These are phyloP conservation scores for Zanthoxylum bungeanum DNA, from an alignment of 345 rosid species.

Conservation along the genomic window DNA sequence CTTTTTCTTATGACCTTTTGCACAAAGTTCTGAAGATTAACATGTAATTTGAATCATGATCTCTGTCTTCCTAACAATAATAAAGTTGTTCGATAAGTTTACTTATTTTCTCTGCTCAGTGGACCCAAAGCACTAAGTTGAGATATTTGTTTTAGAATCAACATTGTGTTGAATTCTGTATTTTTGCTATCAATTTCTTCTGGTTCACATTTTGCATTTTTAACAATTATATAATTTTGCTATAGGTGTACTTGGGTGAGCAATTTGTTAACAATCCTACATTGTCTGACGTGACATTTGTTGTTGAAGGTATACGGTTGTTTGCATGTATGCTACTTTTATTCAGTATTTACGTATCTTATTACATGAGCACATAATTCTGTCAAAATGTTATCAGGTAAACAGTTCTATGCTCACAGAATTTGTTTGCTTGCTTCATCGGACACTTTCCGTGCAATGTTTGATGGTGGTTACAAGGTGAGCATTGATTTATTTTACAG, in stretches of 20 bases:
- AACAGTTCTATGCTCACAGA: conserved; percentile 66
- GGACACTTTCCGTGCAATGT: conserved; percentile 81
- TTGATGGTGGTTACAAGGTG: conserved; percentile 75
- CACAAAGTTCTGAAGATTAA: not conserved
- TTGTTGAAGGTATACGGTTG: conserved; percentile 50
- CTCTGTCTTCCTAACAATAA: not conserved
- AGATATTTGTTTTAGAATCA: not conserved
- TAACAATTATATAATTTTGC: not conserved
- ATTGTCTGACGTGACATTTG: conserved; percentile 67
- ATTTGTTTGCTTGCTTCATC: conserved; percentile 78
- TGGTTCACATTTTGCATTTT: not conserved
- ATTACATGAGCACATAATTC: not conserved
- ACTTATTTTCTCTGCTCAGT: not conserved
- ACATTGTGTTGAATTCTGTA: not conserved
- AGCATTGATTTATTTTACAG: conserved; percentile 12
- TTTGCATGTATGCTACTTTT: not conserved
- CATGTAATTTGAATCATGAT: not conserved
- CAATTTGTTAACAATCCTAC: conserved; percentile 63
- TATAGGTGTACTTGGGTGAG: conserved; percentile 67
- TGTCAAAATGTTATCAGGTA: conserved; percentile 34
- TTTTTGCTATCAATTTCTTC: not conserved
- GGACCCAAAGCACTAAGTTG: not conserved
- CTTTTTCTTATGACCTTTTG: not conserved
- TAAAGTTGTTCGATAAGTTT: not conserved
- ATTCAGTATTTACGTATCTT: too few relatives aligned